A percentile compares a stretch with the other conserved stretches of the same genome.
These are phyloP conservation scores for Stevia rebaudiana DNA, from an alignment of 140 eudicot genomes.

Conservation along the genomic window DNA sequence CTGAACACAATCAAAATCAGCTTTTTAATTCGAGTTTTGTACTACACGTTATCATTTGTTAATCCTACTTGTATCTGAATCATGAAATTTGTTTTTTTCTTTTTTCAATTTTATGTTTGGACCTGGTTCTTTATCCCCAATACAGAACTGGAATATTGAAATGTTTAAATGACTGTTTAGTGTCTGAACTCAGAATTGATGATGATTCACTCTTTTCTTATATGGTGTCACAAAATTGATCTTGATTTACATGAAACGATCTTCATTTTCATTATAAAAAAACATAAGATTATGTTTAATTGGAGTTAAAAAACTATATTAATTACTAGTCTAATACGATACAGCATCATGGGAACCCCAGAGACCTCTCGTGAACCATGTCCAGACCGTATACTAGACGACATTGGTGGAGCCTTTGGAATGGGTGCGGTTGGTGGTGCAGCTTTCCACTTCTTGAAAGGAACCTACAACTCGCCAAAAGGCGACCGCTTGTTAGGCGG, in stretches of 20 bases:
- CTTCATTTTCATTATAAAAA: background rate
- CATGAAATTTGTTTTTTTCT: slow-evolving; percentile 15
- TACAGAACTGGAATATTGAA: background rate
- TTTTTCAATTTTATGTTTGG: background rate
- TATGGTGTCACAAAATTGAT: background rate
- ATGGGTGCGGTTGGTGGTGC: slow-evolving; percentile 94
- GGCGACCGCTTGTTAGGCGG: slow-evolving; percentile 69
- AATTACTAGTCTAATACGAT: too few species aligned
- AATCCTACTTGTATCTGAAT: background rate
- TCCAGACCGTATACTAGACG: slow-evolving; percentile 82
- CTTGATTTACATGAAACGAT: background rate
- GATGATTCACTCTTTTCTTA: background rate
- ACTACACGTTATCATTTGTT: background rate
- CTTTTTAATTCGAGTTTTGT: background rate
- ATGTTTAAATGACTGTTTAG: background rate
- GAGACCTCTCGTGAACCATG: slow-evolving; percentile 87
- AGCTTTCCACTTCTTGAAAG: slow-evolving; percentile 80
- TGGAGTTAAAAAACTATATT: too few species aligned
- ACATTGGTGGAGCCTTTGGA: slow-evolving; percentile 79
- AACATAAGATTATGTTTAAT: background rate
- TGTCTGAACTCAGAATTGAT: background rate
- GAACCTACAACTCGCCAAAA: slow-evolving; percentile 62
- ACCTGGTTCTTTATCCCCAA: background rate
- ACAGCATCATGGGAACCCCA: slow-evolving; percentile 61
- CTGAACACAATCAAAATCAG: background rate